Evolutionary conservation across 2,329 filamentous ascomycete species (phyloP).

Genomic region (Ophioceras dolichostomum): DNA sequence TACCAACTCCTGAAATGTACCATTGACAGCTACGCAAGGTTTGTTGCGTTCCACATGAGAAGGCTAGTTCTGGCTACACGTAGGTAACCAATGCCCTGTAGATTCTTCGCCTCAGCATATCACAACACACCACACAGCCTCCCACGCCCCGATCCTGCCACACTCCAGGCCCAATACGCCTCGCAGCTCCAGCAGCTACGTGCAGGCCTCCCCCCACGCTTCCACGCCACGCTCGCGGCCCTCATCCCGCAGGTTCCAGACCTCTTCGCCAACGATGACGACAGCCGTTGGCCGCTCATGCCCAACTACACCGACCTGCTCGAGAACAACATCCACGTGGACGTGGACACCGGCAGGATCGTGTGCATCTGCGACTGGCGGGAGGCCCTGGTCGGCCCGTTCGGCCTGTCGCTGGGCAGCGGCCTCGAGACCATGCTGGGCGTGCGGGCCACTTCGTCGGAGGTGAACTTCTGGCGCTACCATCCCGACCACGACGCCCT

Average conservation of each 20-base stretch:
- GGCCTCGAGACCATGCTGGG: slow-evolving; percentile 8
- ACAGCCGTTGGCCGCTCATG: slow-evolving; percentile 8
- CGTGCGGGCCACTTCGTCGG: too few relatives aligned
- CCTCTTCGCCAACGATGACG: slow-evolving; percentile 5
- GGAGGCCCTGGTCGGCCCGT: slow-evolving; percentile 7
- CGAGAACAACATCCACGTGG: slow-evolving; percentile 11
- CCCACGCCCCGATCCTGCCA: neutral
- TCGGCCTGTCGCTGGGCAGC: slow-evolving; percentile 9
- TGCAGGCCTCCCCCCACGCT: slow-evolving; percentile 6
- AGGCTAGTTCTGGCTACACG: neutral
- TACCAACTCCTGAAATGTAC: neutral
- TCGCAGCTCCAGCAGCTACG: slow-evolving; percentile 4
- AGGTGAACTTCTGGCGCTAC: neutral
- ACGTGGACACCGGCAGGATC: slow-evolving; percentile 6
- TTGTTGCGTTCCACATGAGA: neutral
- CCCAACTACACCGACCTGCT: slow-evolving; percentile 9
- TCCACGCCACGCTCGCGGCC: slow-evolving; percentile 5
- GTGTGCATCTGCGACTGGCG: slow-evolving; percentile 9
- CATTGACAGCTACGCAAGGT: neutral
- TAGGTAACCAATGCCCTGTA: neutral
- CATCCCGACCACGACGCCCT: neutral
- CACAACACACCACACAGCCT: neutral
- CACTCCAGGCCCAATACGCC: slow-evolving; percentile 5
- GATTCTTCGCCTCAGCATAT: neutral
- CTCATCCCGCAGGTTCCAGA: slow-evolving; percentile 6